These are phyloP conservation scores for Kodamaea kaohsiungensis DNA, from an alignment of 805 yeast species.

Conservation along the genomic window DNA sequence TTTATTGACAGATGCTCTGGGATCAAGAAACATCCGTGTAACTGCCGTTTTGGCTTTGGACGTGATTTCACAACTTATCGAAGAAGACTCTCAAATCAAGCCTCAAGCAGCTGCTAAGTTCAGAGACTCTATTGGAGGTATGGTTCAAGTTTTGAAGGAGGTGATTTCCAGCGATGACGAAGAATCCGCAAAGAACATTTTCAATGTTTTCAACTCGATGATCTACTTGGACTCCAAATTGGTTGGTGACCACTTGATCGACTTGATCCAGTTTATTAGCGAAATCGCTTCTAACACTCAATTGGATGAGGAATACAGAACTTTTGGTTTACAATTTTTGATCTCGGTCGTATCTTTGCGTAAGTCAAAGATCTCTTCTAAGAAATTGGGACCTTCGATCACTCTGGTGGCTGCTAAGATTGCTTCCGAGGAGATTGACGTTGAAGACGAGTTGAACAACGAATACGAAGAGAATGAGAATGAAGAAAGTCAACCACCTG, in stretches of 20 bases:
- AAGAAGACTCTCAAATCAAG: conserved; percentile 53
- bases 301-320: conserved; percentile 79
- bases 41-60: conserved; percentile 82
- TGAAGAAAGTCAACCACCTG: conserved; percentile 80
- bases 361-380: conserved; percentile 74
- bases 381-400: conserved; percentile 81
- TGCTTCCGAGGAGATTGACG: conserved; percentile 73
- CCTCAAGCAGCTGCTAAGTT: conserved; percentile 52
- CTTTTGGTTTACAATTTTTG: conserved; percentile 80
- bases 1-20: conserved; percentile 59
- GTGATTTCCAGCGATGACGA: conserved; percentile 71
- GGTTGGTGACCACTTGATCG: conserved; percentile 71
- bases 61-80: conserved; percentile 64
- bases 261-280: conserved; percentile 69
- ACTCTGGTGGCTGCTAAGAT: conserved; percentile 72
- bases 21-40: conserved; percentile 72
- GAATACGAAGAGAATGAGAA: conserved; percentile 92
- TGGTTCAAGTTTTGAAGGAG: conserved; percentile 79
- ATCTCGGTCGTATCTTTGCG: conserved; percentile 77
- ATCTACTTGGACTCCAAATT: conserved; percentile 74
- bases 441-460: conserved; percentile 72
- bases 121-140: conserved; percentile 68
- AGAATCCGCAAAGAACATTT: conserved; percentile 69
- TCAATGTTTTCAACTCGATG: conserved; percentile 82
- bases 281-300: conserved; percentile 68